phyloP scores from a whole-genome alignment of 305 asterid genomes.

The Coffea humblotiana region DNA sequence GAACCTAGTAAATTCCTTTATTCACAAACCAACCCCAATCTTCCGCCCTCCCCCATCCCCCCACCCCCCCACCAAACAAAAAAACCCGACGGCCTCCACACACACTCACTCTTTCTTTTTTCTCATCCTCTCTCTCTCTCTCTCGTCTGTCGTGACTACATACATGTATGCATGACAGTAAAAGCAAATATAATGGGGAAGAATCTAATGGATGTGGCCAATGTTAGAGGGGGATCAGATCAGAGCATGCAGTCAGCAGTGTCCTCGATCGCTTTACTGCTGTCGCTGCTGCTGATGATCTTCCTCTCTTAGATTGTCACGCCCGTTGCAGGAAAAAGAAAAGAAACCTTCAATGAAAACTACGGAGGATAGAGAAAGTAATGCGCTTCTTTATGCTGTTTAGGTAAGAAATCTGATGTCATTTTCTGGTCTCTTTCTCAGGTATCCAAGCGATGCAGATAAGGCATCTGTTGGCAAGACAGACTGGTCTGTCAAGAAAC shows the following conservation, averaged over 20 bases:
- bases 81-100: not conserved
- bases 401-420: conserved; percentile 48
- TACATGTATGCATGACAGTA: conserved; percentile 15
- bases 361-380: conserved; percentile 31
- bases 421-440: conserved; percentile 62
- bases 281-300: conserved; percentile 29
- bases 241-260: conserved; percentile 37
- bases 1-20: conserved; percentile 8
- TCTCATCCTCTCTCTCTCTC: not conserved
- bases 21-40: not conserved
- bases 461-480: conserved; percentile 96
- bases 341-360: conserved; percentile 7
- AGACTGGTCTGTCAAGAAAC: conserved; percentile 96
- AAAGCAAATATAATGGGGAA: conserved; percentile 12
- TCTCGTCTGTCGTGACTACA: not conserved
- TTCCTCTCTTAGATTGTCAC: conserved; percentile 55
- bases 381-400: conserved; percentile 44
- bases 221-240: conserved; percentile 8
- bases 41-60: not conserved
- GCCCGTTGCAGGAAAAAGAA: conserved; percentile 36
- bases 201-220: conserved; percentile 19
- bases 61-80: not conserved
- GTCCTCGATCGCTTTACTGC: conserved; percentile 34
- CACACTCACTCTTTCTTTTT: not conserved
- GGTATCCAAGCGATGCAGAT: conserved; percentile 99